phyloP scores from a whole-genome alignment of 129 eudicot species.

The carrot (Daucus carota) region DNA sequence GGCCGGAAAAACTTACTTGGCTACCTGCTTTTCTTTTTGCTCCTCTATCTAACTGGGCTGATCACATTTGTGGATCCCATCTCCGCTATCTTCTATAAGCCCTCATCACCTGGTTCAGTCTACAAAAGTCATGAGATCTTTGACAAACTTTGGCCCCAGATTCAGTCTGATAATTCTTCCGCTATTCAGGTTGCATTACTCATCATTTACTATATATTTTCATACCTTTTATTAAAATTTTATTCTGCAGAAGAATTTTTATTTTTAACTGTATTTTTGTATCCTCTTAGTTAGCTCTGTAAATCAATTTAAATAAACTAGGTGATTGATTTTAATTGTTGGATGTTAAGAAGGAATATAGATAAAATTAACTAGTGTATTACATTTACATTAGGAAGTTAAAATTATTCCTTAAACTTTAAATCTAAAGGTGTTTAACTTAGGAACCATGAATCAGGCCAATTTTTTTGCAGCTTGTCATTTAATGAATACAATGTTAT shows the following conservation, averaged over 20 bases:
- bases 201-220: neutral
- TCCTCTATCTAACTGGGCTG: constrained; percentile 52
- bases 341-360: too few relatives aligned
- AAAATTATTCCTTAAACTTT: neutral
- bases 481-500: too few relatives aligned
- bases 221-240: neutral
- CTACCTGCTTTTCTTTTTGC: constrained; percentile 38
- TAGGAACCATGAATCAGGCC: neutral
- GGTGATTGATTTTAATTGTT: neutral
- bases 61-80: constrained; percentile 48
- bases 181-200: constrained; percentile 42
- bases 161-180: constrained; percentile 54
- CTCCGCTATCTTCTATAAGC: constrained; percentile 36
- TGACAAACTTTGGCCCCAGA: constrained; percentile 45
- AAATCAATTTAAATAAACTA: neutral
- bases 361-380: too few relatives aligned
- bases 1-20: constrained; percentile 29
- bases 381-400: neutral
- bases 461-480: neutral
- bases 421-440: neutral
- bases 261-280: neutral
- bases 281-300: neutral
- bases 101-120: constrained; percentile 61
- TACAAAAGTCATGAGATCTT: constrained; percentile 68
- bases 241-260: neutral